Evolutionary conservation across 306 rosid genomes (phyloP), one percentile per base, ranked within the genome.

Genomic region (Cucurbita pepo): DNA sequence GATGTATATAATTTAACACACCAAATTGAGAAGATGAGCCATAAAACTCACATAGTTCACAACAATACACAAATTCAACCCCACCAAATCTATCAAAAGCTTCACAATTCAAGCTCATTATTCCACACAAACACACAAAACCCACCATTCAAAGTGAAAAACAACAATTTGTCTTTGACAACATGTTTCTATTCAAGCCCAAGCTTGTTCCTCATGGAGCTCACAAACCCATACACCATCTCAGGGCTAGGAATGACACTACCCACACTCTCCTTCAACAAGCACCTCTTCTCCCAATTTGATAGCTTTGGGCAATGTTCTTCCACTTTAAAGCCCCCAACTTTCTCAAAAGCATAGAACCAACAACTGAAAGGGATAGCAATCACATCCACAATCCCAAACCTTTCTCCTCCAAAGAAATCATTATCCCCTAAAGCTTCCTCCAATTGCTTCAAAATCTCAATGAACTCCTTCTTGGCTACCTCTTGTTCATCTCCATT

Each of bases 351-450:
- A 7, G 97, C 84, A 12, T 55, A 51, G 61, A 91, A 88, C 92
- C 92, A 88, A 41, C 89, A 77, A 9, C 87, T 79, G 5, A 82
- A 60, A 36, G 78, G 57, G 19, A 91, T 80, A 10, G 84, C 83
- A 12, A 87, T 62, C 63, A 88, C 75, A 79, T 91, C 97, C 6
- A 85, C 79, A 58, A 57, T 85, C 2, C 95, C 95, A 58, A 88
- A 91, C 5, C 70, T 36, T 41, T 84, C 83, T 5, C 92, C 95
- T 11, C 83, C 85, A 43, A 84, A 91, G 81, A 77, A 91, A 38
- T 76, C 73, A 43, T 84, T 87, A 43, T 82, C 92, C 13, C 89
- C 92, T 0, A 91, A 76, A 45, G 81, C 86, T 63, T 75, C 84
- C 73, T 91, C 92, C 4, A 91, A 75, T 58, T 82, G 79, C 82